Evolutionary conservation across 2,329 filamentous ascomycete genomes (phyloP), one percentile per base, ranked within the genome.

Genomic region (Escovopsis weberi): DNA sequence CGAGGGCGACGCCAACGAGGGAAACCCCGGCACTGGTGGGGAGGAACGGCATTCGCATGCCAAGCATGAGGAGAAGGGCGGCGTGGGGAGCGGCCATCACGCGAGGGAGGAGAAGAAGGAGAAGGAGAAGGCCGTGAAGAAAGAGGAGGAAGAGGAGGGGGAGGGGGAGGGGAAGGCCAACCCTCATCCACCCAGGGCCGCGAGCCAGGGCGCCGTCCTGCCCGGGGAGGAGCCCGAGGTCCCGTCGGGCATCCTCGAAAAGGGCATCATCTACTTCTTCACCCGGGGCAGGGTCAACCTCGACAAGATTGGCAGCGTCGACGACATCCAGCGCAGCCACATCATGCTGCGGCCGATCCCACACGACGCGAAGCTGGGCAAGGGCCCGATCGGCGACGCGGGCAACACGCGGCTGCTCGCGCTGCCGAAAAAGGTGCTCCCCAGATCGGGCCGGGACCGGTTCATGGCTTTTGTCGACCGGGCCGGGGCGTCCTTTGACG

Each of bases 261-360:
- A 91, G 54, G 87, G 87, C 4, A 74, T 91, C 51, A 79, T 94
- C 51, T 94, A 94, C 67, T 94, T 94, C 70, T 93, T 94, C 67
- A 81, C 82, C 53, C 80, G 87, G 15, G 78, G 78, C 7, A 79
- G 85, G 11, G 84, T 94, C 33, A 75, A 77, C 40, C 70, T 84
- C 26, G 75, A 85, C 4, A 70, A 84, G 6, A 80, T 85, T 0
- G 70, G 80, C 15, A 70, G 72, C 38, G 68, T 89, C 1, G 63
- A 72, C 35, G 86, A 94, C 41, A 73, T 94, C 39, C 77, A 82
- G 36, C 80, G 85, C 39, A 86, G 74, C 48, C 89, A 82, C 64
- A 79, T 94, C 53, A 72, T 94, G 12, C 71, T 94, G 4, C 76
- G 83, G 1, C 86, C 86, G 1, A 65, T 89, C 4, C 75, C 73